These are phyloP conservation scores for Aphanomyces astaci DNA, from an alignment of 352 stramenopile species.

Conservation along the genomic window DNA sequence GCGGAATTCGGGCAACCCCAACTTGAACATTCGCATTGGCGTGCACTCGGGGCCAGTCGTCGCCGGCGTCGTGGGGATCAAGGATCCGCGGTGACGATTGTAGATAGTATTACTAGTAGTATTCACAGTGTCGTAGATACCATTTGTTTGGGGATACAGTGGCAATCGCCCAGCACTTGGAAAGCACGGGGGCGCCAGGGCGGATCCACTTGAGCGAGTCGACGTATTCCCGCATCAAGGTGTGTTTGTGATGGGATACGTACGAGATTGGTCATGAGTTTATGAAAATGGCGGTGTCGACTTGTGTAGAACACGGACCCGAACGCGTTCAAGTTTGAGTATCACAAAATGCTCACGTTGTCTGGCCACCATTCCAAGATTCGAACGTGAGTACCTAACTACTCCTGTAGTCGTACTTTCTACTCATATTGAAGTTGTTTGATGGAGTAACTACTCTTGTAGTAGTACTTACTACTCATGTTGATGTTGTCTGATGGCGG, in stretches of 20 bases:
- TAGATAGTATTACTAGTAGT: background rate
- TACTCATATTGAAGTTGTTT: too few relatives aligned
- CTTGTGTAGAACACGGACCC: slow-evolving; percentile 38
- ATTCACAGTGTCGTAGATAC: background rate
- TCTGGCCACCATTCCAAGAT: slow-evolving; percentile 67
- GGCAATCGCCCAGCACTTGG: slow-evolving; percentile 66
- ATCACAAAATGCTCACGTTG: slow-evolving; percentile 72
- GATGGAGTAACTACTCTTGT: too few relatives aligned
- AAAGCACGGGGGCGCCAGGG: slow-evolving; percentile 64
- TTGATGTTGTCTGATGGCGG: too few relatives aligned
- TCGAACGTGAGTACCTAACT: slow-evolving; percentile 59
- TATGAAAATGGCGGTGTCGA: too few relatives aligned
- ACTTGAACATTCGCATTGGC: slow-evolving; percentile 30
- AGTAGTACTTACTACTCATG: too few relatives aligned
- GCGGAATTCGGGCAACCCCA: slow-evolving; percentile 20
- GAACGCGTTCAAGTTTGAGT: slow-evolving; percentile 78
- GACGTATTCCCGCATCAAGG: slow-evolving; percentile 72
- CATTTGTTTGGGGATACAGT: slow-evolving; percentile 31
- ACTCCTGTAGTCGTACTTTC: too few relatives aligned
- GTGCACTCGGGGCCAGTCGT: slow-evolving; percentile 28
- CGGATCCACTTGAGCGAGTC: slow-evolving; percentile 78
- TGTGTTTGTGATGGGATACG: background rate
- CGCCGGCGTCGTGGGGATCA: slow-evolving; percentile 29
- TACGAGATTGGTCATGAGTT: too few relatives aligned
- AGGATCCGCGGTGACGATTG: slow-evolving; percentile 24